Evolutionary conservation across 306 rosid species (phyloP).

Genomic region (Fragaria vesca): DNA sequence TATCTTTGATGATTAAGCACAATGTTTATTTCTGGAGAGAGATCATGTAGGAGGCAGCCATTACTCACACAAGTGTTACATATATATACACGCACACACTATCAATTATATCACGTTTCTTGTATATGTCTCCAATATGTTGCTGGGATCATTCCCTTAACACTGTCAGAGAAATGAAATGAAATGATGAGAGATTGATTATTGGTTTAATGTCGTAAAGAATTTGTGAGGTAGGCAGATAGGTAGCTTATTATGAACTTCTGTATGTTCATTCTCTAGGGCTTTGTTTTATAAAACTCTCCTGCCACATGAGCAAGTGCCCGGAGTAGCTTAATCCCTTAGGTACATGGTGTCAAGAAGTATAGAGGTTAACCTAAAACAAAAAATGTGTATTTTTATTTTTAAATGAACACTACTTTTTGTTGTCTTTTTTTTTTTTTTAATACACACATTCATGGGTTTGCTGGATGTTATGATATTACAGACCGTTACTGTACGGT

Average conservation of each 20-base stretch:
- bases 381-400: neutral
- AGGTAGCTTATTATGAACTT: neutral
- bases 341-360: neutral
- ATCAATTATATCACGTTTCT: neutral
- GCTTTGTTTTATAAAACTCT: neutral
- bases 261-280: neutral
- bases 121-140: neutral
- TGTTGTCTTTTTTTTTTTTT: neutral
- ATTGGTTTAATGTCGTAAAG: neutral
- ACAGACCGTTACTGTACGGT: neutral
- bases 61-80: too few relatives aligned
- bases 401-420: neutral
- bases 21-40: neutral
- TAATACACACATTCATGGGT: neutral
- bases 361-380: neutral
- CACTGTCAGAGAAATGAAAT: neutral
- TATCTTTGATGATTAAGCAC: conserved; percentile 13
- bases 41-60: neutral
- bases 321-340: neutral
- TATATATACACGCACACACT: too few relatives aligned
- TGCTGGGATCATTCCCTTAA: neutral
- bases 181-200: neutral
- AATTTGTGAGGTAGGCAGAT: neutral
- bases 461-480: neutral
- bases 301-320: neutral